These are phyloP conservation scores for Verbena officinalis DNA, from an alignment of 257 asterid species.

Conservation along the genomic window DNA sequence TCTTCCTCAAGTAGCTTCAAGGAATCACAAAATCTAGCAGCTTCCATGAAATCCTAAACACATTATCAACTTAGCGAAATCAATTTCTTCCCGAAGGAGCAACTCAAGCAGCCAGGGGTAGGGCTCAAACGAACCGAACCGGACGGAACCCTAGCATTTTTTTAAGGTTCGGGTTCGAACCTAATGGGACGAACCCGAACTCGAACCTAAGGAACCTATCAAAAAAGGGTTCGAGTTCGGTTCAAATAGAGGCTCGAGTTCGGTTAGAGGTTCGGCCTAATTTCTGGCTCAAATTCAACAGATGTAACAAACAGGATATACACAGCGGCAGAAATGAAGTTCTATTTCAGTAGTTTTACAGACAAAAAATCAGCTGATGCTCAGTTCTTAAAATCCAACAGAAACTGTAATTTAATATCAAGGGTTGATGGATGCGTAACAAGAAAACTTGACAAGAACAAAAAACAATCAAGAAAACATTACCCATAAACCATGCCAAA, in stretches of 20 bases:
- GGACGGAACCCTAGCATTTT: too few relatives aligned
- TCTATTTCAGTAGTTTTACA: constrained; percentile 79
- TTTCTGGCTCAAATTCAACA: constrained; percentile 51
- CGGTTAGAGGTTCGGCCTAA: too few relatives aligned
- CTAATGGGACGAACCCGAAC: too few relatives aligned
- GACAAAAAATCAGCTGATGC: constrained; percentile 56
- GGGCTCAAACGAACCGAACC: too few relatives aligned
- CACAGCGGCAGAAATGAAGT: constrained; percentile 96
- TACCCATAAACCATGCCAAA: too few relatives aligned
- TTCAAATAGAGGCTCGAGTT: too few relatives aligned
- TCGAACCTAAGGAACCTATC: too few relatives aligned
- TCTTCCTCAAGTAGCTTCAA: constrained; percentile 72
- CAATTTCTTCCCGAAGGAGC: neutral
- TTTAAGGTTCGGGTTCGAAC: too few relatives aligned
- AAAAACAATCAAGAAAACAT: too few relatives aligned
- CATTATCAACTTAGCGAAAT: neutral
- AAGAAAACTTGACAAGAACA: too few relatives aligned
- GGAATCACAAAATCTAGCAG: constrained; percentile 85
- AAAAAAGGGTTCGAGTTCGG: too few relatives aligned
- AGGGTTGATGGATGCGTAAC: constrained; percentile 96
- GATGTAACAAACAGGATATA: constrained; percentile 84
- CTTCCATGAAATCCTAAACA: constrained; percentile 68
- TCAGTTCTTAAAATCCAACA: constrained; percentile 75
- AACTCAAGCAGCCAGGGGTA: neutral
- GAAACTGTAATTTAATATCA: constrained; percentile 80